These are phyloP conservation scores for Fusarium citri DNA, from an alignment of 2,329 filamentous ascomycete genomes.

Conservation along the genomic window DNA sequence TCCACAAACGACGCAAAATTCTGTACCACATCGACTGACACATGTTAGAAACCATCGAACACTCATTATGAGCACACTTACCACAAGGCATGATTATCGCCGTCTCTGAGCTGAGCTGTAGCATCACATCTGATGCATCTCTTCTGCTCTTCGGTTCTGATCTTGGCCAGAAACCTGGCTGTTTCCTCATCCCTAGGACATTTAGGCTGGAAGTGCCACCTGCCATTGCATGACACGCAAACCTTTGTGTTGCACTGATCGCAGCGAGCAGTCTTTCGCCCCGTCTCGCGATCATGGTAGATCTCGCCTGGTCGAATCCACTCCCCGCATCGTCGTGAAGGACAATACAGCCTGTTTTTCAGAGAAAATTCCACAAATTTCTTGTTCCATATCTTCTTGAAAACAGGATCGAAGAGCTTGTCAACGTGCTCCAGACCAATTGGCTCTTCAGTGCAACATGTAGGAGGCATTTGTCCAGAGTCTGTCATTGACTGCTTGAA, in stretches of 20 bases:
- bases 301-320: conserved; percentile 83
- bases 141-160: conserved; percentile 77
- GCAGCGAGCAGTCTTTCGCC: conserved; percentile 76
- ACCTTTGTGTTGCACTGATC: conserved; percentile 78
- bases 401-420: conserved; percentile 75
- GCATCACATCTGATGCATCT: conserved; percentile 79
- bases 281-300: conserved; percentile 64
- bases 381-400: conserved; percentile 83
- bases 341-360: conserved; percentile 82
- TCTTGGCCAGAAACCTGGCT: conserved; percentile 70
- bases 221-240: conserved; percentile 78
- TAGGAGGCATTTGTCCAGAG: conserved; percentile 84
- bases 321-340: conserved; percentile 76
- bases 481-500: conserved; percentile 83
- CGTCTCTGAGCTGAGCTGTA: conserved; percentile 82
- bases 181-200: conserved; percentile 80
- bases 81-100: conserved; percentile 92
- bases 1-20: conserved; percentile 91
- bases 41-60: conserved; percentile 17
- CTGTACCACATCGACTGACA: conserved; percentile 76
- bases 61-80: conserved; percentile 54
- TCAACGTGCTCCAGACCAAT: conserved; percentile 84
- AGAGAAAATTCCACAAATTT: conserved; percentile 83
- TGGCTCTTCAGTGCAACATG: conserved; percentile 78
- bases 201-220: conserved; percentile 75